phyloP scores from a whole-genome alignment of 352 stramenopile genomes.

The Elongisporangium prolatum region DNA sequence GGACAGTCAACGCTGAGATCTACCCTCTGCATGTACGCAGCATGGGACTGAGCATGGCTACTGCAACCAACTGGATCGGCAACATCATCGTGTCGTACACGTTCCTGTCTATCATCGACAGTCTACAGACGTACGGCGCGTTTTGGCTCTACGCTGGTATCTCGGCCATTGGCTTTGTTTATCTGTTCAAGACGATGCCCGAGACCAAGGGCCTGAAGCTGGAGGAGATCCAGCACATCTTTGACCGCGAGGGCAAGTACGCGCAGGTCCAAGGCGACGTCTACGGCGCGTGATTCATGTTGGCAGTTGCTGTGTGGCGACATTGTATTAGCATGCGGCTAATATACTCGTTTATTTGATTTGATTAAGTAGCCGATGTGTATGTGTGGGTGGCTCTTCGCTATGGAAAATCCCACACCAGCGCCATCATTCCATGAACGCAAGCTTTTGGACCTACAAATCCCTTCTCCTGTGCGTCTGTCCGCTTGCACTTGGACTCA shows the following conservation, averaged over 20 bases:
- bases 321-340: background rate
- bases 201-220: slow-evolving; percentile 93
- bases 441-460: background rate
- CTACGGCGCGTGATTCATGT: background rate
- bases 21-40: slow-evolving; percentile 88
- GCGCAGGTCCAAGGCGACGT: background rate
- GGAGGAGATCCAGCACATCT: slow-evolving; percentile 91
- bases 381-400: too few species aligned
- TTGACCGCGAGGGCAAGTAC: slow-evolving; percentile 26
- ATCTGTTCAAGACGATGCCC: slow-evolving; percentile 76
- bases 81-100: slow-evolving; percentile 93
- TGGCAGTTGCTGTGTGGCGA: too few species aligned
- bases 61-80: slow-evolving; percentile 89
- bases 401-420: too few species aligned
- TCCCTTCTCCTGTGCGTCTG: background rate
- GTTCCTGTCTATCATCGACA: slow-evolving; percentile 89
- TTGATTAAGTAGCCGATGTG: too few species aligned
- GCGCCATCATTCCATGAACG: background rate
- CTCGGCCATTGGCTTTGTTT: slow-evolving; percentile 64
- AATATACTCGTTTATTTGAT: too few species aligned
- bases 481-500: background rate
- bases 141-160: slow-evolving; percentile 92
- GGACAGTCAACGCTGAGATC: slow-evolving; percentile 95
- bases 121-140: slow-evolving; percentile 46
- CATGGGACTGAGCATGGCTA: slow-evolving; percentile 82